Conservation (phyloP, 805 yeast genomes). For the Aciculoconidium aculeatum region DNA sequence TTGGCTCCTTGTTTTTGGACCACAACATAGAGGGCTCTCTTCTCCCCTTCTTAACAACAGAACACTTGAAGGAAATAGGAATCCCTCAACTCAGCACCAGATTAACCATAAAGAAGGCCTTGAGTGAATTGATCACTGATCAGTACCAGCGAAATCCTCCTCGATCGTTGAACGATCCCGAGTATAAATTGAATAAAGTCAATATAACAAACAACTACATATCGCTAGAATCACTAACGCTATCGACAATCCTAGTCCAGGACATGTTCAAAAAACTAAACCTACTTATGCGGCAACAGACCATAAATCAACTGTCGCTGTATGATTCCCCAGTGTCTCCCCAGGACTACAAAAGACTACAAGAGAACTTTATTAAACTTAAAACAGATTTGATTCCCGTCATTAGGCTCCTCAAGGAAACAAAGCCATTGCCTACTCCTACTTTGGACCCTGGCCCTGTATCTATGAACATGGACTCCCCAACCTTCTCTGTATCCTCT, state of each 20-base stretch:
- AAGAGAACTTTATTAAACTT: conserved; percentile 50
- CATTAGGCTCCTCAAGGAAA: conserved; percentile 55
- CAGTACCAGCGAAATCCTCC: conserved; percentile 26
- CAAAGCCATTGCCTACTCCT: conserved; percentile 65
- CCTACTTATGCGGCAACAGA: conserved; percentile 13
- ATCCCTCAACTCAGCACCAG: conserved; percentile 49
- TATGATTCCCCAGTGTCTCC: conserved; percentile 6
- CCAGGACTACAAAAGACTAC: conserved; percentile 36
- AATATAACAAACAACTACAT: conserved; percentile 33
- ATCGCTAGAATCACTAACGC: conserved; percentile 29
- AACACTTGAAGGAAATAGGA: conserved; percentile 72
- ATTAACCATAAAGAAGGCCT: conserved; percentile 51
- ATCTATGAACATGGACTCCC: conserved; percentile 17
- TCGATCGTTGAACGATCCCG: conserved; percentile 21
- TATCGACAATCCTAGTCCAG: conserved; percentile 30
- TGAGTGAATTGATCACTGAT: conserved; percentile 45
- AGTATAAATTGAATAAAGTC: conserved; percentile 22
- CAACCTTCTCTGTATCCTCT: too few relatives aligned
- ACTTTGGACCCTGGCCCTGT: conserved; percentile 38
- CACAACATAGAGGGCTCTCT: conserved; percentile 71
- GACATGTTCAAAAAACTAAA: conserved; percentile 27
- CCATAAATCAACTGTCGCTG: conserved; percentile 2
- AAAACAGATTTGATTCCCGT: conserved; percentile 63
- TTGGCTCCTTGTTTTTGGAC: conserved; percentile 35
- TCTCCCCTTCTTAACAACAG: conserved; percentile 60